Conservation (phyloP, 192 early-diverging fungal genomes). For the Coemansia erecta region DNA sequence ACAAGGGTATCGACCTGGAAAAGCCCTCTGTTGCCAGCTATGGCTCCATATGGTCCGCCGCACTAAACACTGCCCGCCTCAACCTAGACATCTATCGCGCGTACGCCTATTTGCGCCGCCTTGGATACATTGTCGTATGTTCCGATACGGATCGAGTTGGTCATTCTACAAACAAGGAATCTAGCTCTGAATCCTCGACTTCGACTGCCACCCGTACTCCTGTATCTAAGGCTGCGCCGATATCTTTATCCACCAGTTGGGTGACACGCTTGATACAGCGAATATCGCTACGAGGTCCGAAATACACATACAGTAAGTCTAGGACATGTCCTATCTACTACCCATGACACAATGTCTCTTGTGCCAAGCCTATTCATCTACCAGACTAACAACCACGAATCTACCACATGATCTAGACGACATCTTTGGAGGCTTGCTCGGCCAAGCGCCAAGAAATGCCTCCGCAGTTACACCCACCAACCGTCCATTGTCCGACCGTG, state of each 20-base stretch:
- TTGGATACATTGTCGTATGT: conserved; percentile 31
- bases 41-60: conserved; percentile 9
- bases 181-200: not conserved
- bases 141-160: not conserved
- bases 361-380: not conserved
- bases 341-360: not conserved
- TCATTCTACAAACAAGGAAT: not conserved
- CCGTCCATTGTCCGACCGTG: not conserved
- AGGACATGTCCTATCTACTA: not conserved
- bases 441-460: conserved; percentile 8
- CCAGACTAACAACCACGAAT: not conserved
- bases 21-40: not conserved
- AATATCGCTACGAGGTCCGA: not conserved
- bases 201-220: not conserved
- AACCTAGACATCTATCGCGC: conserved; percentile 21
- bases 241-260: no score
- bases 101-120: conserved; percentile 29
- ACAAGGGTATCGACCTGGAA: not conserved
- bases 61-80: conserved; percentile 13
- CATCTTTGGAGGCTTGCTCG: conserved; percentile 15
- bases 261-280: no score
- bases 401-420: conserved; percentile 12
- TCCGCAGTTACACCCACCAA: not conserved
- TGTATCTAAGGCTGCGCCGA: no score
- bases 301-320: conserved; percentile 7